Evolutionary conservation across 2,329 filamentous ascomycete species (phyloP).

Genomic region (Emergomyces orientalis): DNA sequence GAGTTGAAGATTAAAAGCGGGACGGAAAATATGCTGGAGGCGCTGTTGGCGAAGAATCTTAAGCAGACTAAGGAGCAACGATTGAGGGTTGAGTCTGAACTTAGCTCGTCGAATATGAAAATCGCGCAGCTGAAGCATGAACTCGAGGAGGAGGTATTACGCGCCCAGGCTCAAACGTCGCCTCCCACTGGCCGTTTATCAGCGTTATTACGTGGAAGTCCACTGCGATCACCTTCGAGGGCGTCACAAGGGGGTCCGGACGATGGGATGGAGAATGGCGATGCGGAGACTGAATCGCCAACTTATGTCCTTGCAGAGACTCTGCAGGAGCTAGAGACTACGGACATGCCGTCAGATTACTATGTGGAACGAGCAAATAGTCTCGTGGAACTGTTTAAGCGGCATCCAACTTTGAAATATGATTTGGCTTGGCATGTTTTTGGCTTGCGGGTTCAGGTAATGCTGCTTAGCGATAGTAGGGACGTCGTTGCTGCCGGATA

Average conservation of each 20-base stretch:
- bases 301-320: constrained; percentile 86
- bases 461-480: constrained; percentile 89
- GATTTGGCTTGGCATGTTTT: constrained; percentile 95
- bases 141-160: constrained; percentile 51
- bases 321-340: constrained; percentile 76
- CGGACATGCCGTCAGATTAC: constrained; percentile 83
- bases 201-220: constrained; percentile 48
- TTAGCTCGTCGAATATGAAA: constrained; percentile 76
- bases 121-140: constrained; percentile 51
- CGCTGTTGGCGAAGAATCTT: constrained; percentile 83
- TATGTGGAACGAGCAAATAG: constrained; percentile 89
- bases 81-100: constrained; percentile 70
- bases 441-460: constrained; percentile 83
- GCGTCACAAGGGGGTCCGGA: constrained; percentile 33
- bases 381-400: constrained; percentile 91
- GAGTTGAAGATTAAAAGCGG: constrained; percentile 98
- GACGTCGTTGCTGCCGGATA: constrained; percentile 95
- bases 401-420: constrained; percentile 87
- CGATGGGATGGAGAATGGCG: constrained; percentile 45
- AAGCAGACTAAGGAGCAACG: constrained; percentile 89
- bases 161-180: constrained; percentile 45
- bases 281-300: constrained; percentile 69
- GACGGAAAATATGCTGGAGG: constrained; percentile 95
- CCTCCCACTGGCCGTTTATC: constrained; percentile 41
- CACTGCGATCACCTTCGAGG: constrained; percentile 43